These are phyloP conservation scores for Begonia peltatifolia DNA, from an alignment of 306 rosid genomes.

Conservation along the genomic window DNA sequence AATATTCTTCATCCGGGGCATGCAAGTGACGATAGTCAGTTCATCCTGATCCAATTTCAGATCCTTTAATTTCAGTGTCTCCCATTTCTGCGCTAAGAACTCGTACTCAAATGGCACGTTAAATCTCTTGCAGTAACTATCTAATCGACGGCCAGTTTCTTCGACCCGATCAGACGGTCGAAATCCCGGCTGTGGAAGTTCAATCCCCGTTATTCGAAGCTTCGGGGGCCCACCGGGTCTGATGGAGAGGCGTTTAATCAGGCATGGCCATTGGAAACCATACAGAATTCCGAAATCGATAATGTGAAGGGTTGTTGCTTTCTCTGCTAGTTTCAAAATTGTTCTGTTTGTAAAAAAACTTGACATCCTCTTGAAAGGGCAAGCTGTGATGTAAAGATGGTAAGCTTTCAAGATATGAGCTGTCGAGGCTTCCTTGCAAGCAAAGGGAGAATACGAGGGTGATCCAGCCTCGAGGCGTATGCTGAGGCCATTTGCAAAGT, in stretches of 20 bases:
- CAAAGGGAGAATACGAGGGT: conserved; percentile 9
- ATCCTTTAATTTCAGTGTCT: conserved; percentile 45
- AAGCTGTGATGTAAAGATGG: conserved; percentile 15
- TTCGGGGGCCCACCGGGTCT: conserved; percentile 21
- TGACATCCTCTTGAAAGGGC: conserved; percentile 24
- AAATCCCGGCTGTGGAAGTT: conserved; percentile 69
- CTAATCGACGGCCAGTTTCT: conserved; percentile 69
- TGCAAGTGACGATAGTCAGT: conserved; percentile 34
- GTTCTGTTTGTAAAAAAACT: conserved; percentile 15
- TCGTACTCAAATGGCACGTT: conserved; percentile 57
- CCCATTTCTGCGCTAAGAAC: conserved; percentile 56
- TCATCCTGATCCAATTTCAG: conserved; percentile 30
- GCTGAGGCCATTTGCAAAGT: neutral
- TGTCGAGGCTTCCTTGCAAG: conserved; percentile 8
- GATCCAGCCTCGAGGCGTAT: too few species aligned
- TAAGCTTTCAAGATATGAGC: conserved; percentile 17
- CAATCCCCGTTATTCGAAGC: conserved; percentile 57
- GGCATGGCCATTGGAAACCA: conserved; percentile 23
- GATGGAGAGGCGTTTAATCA: conserved; percentile 15
- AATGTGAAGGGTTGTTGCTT: conserved; percentile 22
- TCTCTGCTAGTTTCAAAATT: conserved; percentile 17
- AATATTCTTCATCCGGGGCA: conserved; percentile 36
- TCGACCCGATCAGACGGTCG: conserved; percentile 57
- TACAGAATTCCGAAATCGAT: conserved; percentile 20
- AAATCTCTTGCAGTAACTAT: conserved; percentile 53